A percentile compares a stretch with the other conserved stretches of the same genome.
These are phyloP conservation scores for Thalia dealbata DNA, from an alignment of 176 grass and related monocot genomes.

Conservation along the genomic window DNA sequence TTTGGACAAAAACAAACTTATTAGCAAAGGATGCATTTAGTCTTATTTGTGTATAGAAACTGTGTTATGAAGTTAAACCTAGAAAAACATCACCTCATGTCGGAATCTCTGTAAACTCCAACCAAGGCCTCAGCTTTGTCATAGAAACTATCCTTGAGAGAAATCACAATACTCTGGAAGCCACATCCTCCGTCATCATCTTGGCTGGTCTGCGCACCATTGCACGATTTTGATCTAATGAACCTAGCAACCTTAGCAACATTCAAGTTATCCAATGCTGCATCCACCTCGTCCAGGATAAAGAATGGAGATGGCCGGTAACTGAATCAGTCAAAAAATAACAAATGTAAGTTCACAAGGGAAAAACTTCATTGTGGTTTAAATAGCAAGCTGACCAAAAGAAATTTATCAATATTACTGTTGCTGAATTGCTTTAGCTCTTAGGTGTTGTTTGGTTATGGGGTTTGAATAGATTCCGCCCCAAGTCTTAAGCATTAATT, in stretches of 20 bases:
- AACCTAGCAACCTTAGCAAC: conserved; percentile 95
- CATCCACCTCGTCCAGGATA: conserved; percentile 98
- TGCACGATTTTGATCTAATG: conserved; percentile 91
- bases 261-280: conserved; percentile 97
- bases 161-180: conserved; percentile 98
- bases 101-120: conserved; percentile 89
- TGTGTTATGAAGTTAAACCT: neutral
- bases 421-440: too few species aligned
- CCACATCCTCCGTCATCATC: conserved; percentile 51
- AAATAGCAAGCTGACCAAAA: too few species aligned
- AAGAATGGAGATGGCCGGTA: conserved; percentile 97
- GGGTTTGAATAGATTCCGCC: too few species aligned
- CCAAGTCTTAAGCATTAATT: too few species aligned
- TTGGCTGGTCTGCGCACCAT: conserved; percentile 30
- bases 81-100: conserved; percentile 43
- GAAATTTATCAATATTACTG: too few species aligned
- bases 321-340: conserved; percentile 30
- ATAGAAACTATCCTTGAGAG: conserved; percentile 93
- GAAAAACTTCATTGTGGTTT: neutral
- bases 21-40: neutral
- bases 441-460: too few species aligned
- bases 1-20: neutral
- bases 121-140: conserved; percentile 98
- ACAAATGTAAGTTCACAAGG: neutral
- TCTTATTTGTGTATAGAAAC: neutral